These are phyloP conservation scores for Glycine tomentella DNA, from an alignment of 306 rosid species.

Conservation along the genomic window DNA sequence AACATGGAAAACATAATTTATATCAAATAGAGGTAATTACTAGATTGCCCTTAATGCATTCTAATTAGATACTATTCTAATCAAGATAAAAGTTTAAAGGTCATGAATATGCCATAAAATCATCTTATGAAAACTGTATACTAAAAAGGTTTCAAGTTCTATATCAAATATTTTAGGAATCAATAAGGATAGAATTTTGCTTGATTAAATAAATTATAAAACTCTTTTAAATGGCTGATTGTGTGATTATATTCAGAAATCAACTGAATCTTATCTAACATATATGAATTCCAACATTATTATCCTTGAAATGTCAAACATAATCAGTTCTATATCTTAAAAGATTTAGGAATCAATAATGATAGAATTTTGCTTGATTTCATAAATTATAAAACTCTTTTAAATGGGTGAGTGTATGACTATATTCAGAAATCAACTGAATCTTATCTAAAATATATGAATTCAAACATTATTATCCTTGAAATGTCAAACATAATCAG, in stretches of 20 bases:
- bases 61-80: slow-evolving; percentile 17
- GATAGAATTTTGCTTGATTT: no score
- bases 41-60: slow-evolving; percentile 9
- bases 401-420: slow-evolving; percentile 4
- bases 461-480: slow-evolving; percentile 16
- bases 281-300: slow-evolving; percentile 19
- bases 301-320: slow-evolving; percentile 35
- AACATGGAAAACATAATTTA: slow-evolving; percentile 25
- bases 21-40: slow-evolving; percentile 11
- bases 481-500: slow-evolving; percentile 40
- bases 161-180: slow-evolving; percentile 17
- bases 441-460: slow-evolving; percentile 4
- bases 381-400: neutral
- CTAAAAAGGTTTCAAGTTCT: slow-evolving; percentile 15
- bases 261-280: slow-evolving; percentile 10
- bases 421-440: slow-evolving; percentile 24
- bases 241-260: slow-evolving; percentile 25
- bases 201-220: neutral
- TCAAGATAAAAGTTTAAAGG: slow-evolving; percentile 8
- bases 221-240: neutral
- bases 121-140: slow-evolving; percentile 6
- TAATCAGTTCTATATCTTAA: slow-evolving; percentile 12
- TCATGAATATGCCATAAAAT: slow-evolving; percentile 26
- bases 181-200: neutral
- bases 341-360: no score